Base-by-base conservation (phyloP, 148 eudicot species). In the Rhododendron henanense region DNA sequence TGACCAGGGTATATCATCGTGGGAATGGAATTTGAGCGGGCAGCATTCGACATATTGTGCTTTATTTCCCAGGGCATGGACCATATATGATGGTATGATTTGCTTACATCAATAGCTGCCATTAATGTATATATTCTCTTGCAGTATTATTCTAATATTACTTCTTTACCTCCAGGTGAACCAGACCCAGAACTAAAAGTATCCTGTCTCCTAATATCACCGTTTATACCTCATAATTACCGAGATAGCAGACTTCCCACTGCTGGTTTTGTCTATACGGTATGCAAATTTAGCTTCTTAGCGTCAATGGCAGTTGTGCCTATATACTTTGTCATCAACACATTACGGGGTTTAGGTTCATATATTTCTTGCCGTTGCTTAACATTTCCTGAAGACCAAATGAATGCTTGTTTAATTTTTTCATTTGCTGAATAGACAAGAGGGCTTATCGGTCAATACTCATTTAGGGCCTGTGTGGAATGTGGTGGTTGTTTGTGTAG, bases 21-120 rank as follows among this genome's bases (percentile, higher is more conserved):
- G 99, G 99, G 99, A 98, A 13, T 97, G 99, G 99, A 97, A 97
- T 91, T 91, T 97, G 88, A 91, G 86, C 90, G 99, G 99, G 59
- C 99, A 97, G 87, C 95, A 97, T 87, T 97, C 99, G 37, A 95
- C 98, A 67, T 97, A 95, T 91, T 98, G 95, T 91, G 99, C 98
- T 84, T 82, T 97, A 83, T 97, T 94, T 88, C 99, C 99, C 65
- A 90, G 99, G 89, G 96, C 98, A 81, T 95, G 99, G 99, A 97
- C 99, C 13, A 90, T 97, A 87, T 97, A 97, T 92, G 99, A 97
- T 88, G 99, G 98, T 96, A 90, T 41, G 19, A 81, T 88, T 82
- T 65, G 78, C 37, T 28, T 71, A 77, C 45, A 21, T 55, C 81
- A 16, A 78, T 82, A 21, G 47, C 11, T 83, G 6, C 21, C 55